Evolutionary conservation across 2,329 filamentous ascomycete genomes (phyloP).

Genomic region (Annulohypoxylon truncatum): DNA sequence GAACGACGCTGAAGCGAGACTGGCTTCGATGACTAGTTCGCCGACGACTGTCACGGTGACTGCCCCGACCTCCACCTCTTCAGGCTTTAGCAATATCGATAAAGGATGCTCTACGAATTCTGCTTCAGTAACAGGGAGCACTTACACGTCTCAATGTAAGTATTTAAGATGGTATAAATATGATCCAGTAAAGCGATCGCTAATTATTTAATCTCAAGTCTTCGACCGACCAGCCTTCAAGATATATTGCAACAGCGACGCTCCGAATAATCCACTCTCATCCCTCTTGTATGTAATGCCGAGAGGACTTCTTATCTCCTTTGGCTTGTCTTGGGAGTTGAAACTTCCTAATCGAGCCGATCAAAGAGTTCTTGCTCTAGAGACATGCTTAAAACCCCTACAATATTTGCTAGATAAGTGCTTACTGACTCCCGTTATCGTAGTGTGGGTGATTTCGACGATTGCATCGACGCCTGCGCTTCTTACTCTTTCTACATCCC

Average conservation of each 20-base stretch:
- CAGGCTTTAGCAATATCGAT: constrained; percentile 51
- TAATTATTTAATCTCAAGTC: constrained; percentile 47
- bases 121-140: constrained; percentile 52
- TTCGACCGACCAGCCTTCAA: constrained; percentile 53
- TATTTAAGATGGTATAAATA: background rate
- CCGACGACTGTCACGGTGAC: constrained; percentile 39
- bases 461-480: constrained; percentile 62
- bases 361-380: too few species aligned
- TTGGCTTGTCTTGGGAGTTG: too few species aligned
- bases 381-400: too few species aligned
- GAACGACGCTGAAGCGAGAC: constrained; percentile 51
- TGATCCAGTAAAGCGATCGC: constrained; percentile 9
- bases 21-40: constrained; percentile 47
- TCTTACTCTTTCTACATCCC: constrained; percentile 52
- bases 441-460: constrained; percentile 55
- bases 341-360: too few species aligned
- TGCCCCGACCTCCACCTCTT: constrained; percentile 43
- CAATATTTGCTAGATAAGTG: too few species aligned
- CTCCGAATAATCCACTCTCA: constrained; percentile 52
- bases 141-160: constrained; percentile 56
- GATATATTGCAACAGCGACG: constrained; percentile 59
- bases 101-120: constrained; percentile 55
- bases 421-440: too few species aligned
- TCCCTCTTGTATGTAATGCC: too few species aligned
- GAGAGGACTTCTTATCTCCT: too few species aligned